Conservation (phyloP, 2,329 filamentous ascomycete species). For the Ophiostoma novo-ulmi region DNA sequence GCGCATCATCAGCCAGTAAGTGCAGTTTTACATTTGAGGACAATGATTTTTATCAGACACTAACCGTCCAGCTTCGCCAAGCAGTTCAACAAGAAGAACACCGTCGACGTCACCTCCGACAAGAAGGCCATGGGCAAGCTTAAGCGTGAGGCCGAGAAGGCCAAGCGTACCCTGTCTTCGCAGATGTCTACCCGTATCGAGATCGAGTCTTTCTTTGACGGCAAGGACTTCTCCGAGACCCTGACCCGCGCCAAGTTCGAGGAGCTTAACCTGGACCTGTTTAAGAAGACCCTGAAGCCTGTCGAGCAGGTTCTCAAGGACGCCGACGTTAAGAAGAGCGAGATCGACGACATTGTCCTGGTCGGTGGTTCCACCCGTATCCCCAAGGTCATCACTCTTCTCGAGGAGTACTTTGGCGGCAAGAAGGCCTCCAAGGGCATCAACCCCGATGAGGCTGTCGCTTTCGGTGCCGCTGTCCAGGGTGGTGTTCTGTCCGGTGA, state of each 20-base stretch:
- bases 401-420: slow-evolving; percentile 90
- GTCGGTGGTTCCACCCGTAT: slow-evolving; percentile 99
- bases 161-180: slow-evolving; percentile 94
- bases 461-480: slow-evolving; percentile 95
- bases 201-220: slow-evolving; percentile 95
- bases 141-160: slow-evolving; percentile 99
- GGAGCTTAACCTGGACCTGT: slow-evolving; percentile 97
- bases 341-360: slow-evolving; percentile 93
- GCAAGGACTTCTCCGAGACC: slow-evolving; percentile 97
- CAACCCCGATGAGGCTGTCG: slow-evolving; percentile 98
- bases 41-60: not conserved
- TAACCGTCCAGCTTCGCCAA: slow-evolving; percentile 63
- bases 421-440: slow-evolving; percentile 99
- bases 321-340: slow-evolving; percentile 91
- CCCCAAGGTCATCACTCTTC: slow-evolving; percentile 89
- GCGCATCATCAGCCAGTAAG: slow-evolving; percentile 79
- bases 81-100: slow-evolving; percentile 98
- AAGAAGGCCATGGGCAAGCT: slow-evolving; percentile 98
- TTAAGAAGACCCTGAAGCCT: slow-evolving; percentile 98
- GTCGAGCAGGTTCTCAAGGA: slow-evolving; percentile 99
- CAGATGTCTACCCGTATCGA: slow-evolving; percentile 92
- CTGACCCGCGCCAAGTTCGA: slow-evolving; percentile 98
- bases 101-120: slow-evolving; percentile 87
- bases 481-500: slow-evolving; percentile 91
- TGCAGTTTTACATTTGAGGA: slow-evolving; percentile 53